These are phyloP conservation scores for Suillus hirtellus DNA, from an alignment of 768 basidiomycete genomes.

Conservation along the genomic window DNA sequence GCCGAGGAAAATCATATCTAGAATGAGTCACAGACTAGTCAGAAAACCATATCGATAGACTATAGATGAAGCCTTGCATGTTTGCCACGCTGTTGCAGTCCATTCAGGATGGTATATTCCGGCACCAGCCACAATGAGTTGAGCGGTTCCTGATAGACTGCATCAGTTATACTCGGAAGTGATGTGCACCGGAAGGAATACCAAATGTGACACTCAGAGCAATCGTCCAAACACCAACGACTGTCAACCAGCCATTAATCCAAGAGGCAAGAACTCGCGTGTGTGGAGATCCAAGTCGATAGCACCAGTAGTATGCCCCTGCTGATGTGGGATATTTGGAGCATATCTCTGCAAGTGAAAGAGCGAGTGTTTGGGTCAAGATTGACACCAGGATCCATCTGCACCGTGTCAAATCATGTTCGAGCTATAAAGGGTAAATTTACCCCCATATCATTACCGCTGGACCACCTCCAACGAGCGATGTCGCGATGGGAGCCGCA, in stretches of 20 bases:
- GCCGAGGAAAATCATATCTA: constrained; percentile 58
- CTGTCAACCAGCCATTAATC: constrained; percentile 69
- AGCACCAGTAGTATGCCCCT: constrained; percentile 69
- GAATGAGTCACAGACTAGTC: constrained; percentile 6
- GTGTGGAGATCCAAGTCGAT: constrained; percentile 54
- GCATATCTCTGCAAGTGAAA: constrained; percentile 59
- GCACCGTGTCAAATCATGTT: background rate
- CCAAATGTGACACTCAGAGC: constrained; percentile 67
- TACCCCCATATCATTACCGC: constrained; percentile 60
- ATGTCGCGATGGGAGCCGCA: constrained; percentile 56
- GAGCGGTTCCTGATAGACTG: constrained; percentile 49
- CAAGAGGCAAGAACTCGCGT: constrained; percentile 56
- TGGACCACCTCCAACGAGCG: constrained; percentile 56
- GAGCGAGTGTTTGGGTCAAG: constrained; percentile 47
- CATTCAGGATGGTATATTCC: constrained; percentile 61
- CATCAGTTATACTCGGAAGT: background rate
- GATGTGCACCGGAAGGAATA: constrained; percentile 5
- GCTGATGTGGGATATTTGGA: constrained; percentile 63
- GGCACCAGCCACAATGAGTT: constrained; percentile 59
- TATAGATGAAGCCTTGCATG: constrained; percentile 37
- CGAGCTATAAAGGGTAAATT: constrained; percentile 8
- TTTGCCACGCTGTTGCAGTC: constrained; percentile 61
- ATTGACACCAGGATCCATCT: constrained; percentile 56
- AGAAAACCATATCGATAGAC: background rate
- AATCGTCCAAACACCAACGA: constrained; percentile 71